These are phyloP conservation scores for Phlebiopsis flavidoalba DNA, from an alignment of 768 basidiomycete genomes.

Conservation along the genomic window DNA sequence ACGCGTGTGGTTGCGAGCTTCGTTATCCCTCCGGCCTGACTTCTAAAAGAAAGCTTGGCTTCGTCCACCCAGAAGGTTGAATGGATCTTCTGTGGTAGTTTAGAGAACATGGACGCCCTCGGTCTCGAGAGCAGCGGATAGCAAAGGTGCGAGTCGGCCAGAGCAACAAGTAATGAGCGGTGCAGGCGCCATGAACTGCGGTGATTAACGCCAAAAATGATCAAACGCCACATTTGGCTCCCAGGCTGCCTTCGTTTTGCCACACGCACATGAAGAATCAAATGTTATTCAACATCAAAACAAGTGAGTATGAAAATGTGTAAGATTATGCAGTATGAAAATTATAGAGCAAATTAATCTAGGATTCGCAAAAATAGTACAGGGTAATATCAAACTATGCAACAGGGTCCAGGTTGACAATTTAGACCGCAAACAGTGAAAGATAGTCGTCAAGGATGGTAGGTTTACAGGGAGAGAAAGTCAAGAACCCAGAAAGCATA, in stretches of 20 bases:
- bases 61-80: slow-evolving; percentile 81
- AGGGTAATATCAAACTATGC: background rate
- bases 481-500: background rate
- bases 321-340: no score
- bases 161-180: background rate
- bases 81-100: slow-evolving; percentile 71
- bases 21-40: slow-evolving; percentile 72
- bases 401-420: no score
- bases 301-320: background rate
- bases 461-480: background rate
- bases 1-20: slow-evolving; percentile 73
- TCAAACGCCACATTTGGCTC: background rate
- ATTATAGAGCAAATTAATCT: background rate
- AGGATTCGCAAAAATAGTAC: background rate
- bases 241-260: no score
- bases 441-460: no score
- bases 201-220: background rate
- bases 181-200: background rate
- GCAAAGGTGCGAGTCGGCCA: background rate
- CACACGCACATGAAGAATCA: background rate
- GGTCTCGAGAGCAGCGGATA: background rate
- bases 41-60: slow-evolving; percentile 85
- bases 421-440: no score
- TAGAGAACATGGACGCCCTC: slow-evolving; percentile 52
- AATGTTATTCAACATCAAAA: background rate